phyloP scores from a whole-genome alignment of 441 rosid genomes.

The Rhodomyrtus psidioides region DNA sequence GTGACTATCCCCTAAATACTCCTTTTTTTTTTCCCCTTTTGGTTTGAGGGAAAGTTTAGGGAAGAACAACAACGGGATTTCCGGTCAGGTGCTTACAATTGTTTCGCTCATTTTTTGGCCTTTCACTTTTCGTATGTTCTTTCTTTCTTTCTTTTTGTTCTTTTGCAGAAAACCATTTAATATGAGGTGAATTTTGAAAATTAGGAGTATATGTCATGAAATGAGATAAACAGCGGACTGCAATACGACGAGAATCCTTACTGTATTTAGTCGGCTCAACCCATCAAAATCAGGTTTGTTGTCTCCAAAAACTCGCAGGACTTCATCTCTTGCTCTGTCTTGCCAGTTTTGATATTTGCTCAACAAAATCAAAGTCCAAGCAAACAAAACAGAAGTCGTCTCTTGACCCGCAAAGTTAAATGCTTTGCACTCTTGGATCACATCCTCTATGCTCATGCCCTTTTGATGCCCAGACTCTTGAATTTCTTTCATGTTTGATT shows the following conservation, averaged over 20 bases:
- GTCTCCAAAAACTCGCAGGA: background rate
- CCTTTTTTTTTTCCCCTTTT: no score
- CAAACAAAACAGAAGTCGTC: background rate
- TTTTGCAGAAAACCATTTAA: background rate
- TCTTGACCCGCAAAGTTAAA: background rate
- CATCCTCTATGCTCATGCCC: background rate
- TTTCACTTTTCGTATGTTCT: no score
- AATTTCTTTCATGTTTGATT: background rate
- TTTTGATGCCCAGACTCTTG: background rate
- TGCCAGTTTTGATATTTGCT: background rate
- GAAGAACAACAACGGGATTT: no score
- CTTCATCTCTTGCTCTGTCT: background rate
- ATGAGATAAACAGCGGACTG: background rate
- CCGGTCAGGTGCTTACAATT: no score
- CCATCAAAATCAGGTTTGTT: background rate
- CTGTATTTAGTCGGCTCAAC: background rate
- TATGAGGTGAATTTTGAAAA: background rate
- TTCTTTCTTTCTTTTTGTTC: no score
- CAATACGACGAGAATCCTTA: background rate
- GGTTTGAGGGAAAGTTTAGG: no score
- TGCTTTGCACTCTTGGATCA: background rate
- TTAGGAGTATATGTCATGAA: background rate
- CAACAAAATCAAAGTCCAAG: background rate
- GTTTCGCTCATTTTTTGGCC: no score
- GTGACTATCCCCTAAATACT: background rate